phyloP scores from a whole-genome alignment of 2,329 filamentous ascomycete species.

The Zymoseptoria passerinii region DNA sequence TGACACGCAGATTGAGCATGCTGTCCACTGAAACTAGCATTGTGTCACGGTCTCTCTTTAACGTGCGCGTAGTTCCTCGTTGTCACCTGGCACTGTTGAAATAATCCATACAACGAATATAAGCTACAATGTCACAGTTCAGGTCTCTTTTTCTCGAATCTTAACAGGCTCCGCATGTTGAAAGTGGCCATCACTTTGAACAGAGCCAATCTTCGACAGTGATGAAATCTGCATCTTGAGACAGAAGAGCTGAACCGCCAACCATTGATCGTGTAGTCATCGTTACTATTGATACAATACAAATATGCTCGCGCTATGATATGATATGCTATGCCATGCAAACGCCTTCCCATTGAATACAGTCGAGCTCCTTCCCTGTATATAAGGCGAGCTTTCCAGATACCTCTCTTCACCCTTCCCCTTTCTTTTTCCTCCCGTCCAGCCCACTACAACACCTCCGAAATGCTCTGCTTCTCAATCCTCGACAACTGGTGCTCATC shows the following conservation, averaged over 20 bases:
- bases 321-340: background rate
- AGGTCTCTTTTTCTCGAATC: too few species aligned
- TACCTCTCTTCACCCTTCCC: background rate
- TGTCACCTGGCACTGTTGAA: background rate
- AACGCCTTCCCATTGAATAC: background rate
- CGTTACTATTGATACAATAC: background rate
- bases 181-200: background rate
- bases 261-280: background rate
- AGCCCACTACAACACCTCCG: conserved; percentile 7
- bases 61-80: background rate
- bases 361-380: background rate
- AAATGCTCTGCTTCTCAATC: conserved; percentile 57
- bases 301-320: background rate
- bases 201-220: background rate
- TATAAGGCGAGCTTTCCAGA: background rate
- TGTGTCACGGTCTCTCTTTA: background rate
- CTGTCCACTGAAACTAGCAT: background rate
- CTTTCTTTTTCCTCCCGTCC: background rate
- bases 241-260: background rate
- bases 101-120: too few species aligned
- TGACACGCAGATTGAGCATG: background rate
- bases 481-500: conserved; percentile 80
- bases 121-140: too few species aligned
- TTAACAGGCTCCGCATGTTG: too few species aligned
- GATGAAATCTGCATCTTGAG: background rate